Conservation (phyloP, 352 stramenopile genomes). For the Phytophthora vignae region DNA sequence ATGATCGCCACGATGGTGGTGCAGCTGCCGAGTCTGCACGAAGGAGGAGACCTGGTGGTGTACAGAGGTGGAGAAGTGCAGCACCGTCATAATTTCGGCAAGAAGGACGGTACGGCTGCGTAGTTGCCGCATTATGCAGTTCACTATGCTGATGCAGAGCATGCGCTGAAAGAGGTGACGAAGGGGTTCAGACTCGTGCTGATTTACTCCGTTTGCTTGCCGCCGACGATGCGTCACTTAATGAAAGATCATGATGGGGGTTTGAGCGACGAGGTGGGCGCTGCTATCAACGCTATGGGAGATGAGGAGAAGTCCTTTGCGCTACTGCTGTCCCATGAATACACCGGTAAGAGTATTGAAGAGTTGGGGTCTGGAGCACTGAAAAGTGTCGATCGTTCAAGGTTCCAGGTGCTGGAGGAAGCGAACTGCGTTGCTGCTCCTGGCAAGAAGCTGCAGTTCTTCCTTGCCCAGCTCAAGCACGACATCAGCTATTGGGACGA, state of each 20-base stretch:
- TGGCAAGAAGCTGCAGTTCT: constrained; percentile 17
- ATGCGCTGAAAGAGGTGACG: constrained; percentile 36
- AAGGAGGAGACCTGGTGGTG: constrained; percentile 35
- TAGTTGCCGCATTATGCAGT: constrained; percentile 29
- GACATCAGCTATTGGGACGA: constrained; percentile 16
- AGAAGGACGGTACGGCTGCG: constrained; percentile 14
- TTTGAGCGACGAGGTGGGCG: too few species aligned
- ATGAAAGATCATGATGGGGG: too few species aligned
- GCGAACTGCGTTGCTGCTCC: not conserved
- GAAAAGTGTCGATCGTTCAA: too few species aligned
- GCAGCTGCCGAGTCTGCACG: constrained; percentile 32
- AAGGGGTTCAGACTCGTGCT: constrained; percentile 26
- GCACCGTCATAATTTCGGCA: constrained; percentile 33
- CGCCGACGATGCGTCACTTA: not conserved
- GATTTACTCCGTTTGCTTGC: constrained; percentile 37
- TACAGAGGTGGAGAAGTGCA: constrained; percentile 7
- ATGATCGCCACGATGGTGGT: constrained; percentile 65
- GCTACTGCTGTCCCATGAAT: too few species aligned
- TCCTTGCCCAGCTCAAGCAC: constrained; percentile 15
- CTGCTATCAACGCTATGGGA: too few species aligned
- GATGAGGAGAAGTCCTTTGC: too few species aligned
- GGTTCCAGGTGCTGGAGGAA: too few species aligned
- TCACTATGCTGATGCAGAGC: constrained; percentile 35
- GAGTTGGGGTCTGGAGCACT: too few species aligned
- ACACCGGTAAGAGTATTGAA: too few species aligned